Conservation (phyloP, 1,139 yeast species). For the Pichia inconspicua region DNA sequence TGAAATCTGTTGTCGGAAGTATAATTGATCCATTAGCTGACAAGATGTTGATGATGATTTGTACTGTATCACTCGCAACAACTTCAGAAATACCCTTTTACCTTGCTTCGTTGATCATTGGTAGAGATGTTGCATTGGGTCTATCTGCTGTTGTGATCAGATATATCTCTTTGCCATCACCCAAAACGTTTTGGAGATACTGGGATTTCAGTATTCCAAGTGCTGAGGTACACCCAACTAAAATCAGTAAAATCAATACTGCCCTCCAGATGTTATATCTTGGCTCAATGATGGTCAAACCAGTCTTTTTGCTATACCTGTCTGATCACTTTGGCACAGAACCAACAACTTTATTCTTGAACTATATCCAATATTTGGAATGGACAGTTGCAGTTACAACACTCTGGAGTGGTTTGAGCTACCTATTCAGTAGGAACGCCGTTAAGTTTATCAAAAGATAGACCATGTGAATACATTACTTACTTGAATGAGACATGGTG, state of each 20-base stretch:
- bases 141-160: conserved; percentile 70
- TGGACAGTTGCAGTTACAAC: conserved; percentile 72
- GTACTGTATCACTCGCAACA: conserved; percentile 70
- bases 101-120: conserved; percentile 69
- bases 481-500: background rate
- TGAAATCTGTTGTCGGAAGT: conserved; percentile 80
- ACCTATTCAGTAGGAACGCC: conserved; percentile 61
- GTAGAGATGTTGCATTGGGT: conserved; percentile 74
- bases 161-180: conserved; percentile 65
- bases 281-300: conserved; percentile 64
- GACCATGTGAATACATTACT: background rate
- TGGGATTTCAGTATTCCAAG: conserved; percentile 77
- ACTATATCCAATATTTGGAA: conserved; percentile 36
- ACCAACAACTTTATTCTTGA: conserved; percentile 19
- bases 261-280: conserved; percentile 87
- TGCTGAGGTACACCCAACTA: conserved; percentile 86
- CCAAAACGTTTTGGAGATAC: conserved; percentile 63
- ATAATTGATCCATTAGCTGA: conserved; percentile 95
- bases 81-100: conserved; percentile 59
- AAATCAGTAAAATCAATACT: conserved; percentile 80
- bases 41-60: conserved; percentile 77
- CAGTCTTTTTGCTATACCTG: conserved; percentile 39
- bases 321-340: conserved; percentile 18
- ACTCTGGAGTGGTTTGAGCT: conserved; percentile 68
- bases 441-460: conserved; percentile 32